Conservation (phyloP, 192 early-diverging fungal species). For the Phlyctochytrium planicorne region DNA sequence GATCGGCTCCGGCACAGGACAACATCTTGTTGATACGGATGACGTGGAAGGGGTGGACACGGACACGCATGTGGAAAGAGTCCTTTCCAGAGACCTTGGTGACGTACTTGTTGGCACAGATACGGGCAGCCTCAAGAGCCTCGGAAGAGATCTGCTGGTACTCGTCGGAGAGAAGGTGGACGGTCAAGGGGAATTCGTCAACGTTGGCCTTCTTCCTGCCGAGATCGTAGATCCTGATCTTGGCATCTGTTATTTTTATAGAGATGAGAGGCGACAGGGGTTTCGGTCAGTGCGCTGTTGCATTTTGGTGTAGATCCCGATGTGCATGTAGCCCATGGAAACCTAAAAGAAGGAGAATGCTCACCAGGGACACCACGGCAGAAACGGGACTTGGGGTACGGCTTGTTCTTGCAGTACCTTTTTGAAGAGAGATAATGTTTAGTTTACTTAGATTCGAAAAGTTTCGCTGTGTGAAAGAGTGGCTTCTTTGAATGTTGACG, state of each 20-base stretch:
- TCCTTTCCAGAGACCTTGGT: conserved; percentile 96
- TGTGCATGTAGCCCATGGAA: too few relatives aligned
- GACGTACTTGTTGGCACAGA: conserved; percentile 98
- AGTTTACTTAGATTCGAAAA: background rate
- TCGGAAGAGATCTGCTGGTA: conserved; percentile 98
- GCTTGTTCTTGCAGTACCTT: conserved; percentile 99
- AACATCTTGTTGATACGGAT: conserved; percentile 99
- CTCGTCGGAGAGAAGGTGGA: conserved; percentile 96
- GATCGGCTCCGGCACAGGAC: conserved; percentile 99
- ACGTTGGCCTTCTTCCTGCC: conserved; percentile 97
- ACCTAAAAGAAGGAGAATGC: conserved; percentile 13
- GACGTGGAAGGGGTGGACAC: conserved; percentile 99
- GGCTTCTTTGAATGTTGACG: too few relatives aligned
- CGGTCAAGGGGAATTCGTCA: conserved; percentile 95
- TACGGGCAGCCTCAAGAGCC: conserved; percentile 97
- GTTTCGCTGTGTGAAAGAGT: too few relatives aligned
- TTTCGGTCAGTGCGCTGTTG: too few relatives aligned
- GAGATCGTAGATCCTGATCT: conserved; percentile 96
- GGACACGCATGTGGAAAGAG: conserved; percentile 98
- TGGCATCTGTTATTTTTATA: conserved; percentile 80
- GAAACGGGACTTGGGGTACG: conserved; percentile 98
- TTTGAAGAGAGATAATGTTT: background rate
- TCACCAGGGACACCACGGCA: conserved; percentile 95
- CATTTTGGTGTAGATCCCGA: too few relatives aligned
- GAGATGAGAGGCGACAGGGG: conserved; percentile 9